Conservation (phyloP, 1,284 basidiomycete genomes). For the Apiotrichum siamense region DNA sequence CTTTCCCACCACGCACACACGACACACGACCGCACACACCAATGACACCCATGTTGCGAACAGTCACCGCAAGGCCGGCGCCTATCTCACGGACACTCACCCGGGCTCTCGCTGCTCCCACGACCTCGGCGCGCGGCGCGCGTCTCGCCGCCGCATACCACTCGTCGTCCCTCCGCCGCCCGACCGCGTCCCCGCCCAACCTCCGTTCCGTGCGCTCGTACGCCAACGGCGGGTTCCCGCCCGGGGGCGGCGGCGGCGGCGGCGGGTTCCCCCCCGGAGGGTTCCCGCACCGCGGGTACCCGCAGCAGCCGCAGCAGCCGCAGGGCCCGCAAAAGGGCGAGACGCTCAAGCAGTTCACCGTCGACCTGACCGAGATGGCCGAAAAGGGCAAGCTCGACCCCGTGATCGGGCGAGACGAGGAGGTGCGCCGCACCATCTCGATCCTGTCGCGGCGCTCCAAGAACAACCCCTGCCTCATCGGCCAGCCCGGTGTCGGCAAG, state of each 20-base stretch:
- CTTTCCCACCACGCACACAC: no score
- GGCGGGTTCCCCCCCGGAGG: slow-evolving; percentile 12
- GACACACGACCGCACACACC: not conserved
- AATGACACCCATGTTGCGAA: not conserved
- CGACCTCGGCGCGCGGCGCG: not conserved
- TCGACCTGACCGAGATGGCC: slow-evolving; percentile 78
- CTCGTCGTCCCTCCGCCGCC: not conserved
- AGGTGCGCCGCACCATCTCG: slow-evolving; percentile 74
- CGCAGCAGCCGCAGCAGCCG: slow-evolving; percentile 15
- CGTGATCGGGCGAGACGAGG: slow-evolving; percentile 82
- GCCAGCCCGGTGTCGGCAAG: slow-evolving; percentile 73
- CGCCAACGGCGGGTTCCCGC: slow-evolving; percentile 22
- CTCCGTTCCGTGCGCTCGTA: slow-evolving; percentile 15
- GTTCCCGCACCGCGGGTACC: slow-evolving; percentile 8
- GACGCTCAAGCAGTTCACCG: slow-evolving; percentile 74
- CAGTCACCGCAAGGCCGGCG: not conserved
- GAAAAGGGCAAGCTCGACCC: slow-evolving; percentile 80
- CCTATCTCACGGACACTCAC: not conserved
- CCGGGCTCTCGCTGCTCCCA: not conserved
- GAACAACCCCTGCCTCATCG: slow-evolving; percentile 69
- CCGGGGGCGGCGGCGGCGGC: no score
- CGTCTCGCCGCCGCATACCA: not conserved
- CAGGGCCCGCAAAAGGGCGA: slow-evolving; percentile 60
- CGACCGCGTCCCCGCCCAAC: not conserved
- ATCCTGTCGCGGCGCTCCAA: slow-evolving; percentile 70